A percentile compares a stretch with the other conserved stretches of the same genome.
These are phyloP conservation scores for Hygrocybe punicea DNA, from an alignment of 768 basidiomycete species.

Conservation along the genomic window DNA sequence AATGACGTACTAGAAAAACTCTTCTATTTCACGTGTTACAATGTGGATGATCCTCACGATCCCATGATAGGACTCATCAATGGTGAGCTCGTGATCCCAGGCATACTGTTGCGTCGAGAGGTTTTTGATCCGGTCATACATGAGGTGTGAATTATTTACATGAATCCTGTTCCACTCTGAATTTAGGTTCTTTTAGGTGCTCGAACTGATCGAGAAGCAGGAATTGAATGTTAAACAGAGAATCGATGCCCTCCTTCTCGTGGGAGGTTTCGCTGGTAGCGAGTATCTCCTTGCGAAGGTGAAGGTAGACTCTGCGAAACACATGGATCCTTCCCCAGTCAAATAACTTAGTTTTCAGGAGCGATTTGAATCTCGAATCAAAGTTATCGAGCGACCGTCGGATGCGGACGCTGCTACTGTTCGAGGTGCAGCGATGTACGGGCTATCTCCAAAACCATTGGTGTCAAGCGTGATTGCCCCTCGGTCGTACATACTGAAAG, in stretches of 20 bases:
- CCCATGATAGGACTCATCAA: conserved; percentile 74
- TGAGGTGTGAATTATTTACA: conserved; percentile 46
- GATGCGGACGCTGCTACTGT: conserved; percentile 88
- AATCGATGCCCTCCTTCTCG: conserved; percentile 81
- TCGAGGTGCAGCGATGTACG: conserved; percentile 86
- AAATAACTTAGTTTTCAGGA: conserved; percentile 41
- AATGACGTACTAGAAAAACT: conserved; percentile 54
- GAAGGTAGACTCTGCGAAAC: conserved; percentile 46
- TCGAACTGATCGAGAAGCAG: conserved; percentile 77
- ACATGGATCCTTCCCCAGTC: conserved; percentile 10
- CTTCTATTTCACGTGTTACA: conserved; percentile 90
- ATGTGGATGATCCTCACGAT: conserved; percentile 66
- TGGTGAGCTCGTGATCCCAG: conserved; percentile 81
- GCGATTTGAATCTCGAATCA: conserved; percentile 61
- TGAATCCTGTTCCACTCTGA: background rate
- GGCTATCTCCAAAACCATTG: conserved; percentile 67
- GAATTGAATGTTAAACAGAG: conserved; percentile 59
- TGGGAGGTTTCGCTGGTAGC: conserved; percentile 86
- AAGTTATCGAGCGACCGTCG: conserved; percentile 74
- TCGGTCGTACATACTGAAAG: conserved; percentile 84
- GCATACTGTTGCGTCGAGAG: conserved; percentile 70
- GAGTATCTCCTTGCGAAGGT: conserved; percentile 80
- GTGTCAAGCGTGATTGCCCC: conserved; percentile 83
- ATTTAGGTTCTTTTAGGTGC: conserved; percentile 47
- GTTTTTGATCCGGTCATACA: conserved; percentile 90